Conservation (phyloP, 1,284 basidiomycete genomes). For the Austropuccinia psidii region DNA sequence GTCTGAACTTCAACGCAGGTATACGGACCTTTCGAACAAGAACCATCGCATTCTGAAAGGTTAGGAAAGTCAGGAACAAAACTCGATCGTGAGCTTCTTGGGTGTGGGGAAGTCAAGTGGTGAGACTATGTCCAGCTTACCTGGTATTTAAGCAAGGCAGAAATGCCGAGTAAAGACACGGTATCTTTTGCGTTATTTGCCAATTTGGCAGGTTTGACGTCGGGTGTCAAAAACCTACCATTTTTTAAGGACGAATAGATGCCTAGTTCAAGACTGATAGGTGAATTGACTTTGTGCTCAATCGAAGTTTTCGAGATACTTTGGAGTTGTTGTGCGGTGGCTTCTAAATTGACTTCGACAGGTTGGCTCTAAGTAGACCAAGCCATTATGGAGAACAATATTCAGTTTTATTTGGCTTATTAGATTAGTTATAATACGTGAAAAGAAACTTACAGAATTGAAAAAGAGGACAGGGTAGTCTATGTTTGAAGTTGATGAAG, state of each 20-base stretch:
- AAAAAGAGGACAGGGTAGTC: constrained; percentile 11
- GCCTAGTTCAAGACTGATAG: constrained; percentile 31
- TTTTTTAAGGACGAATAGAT: constrained; percentile 21
- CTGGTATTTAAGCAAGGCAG: constrained; percentile 22
- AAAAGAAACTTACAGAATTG: constrained; percentile 21
- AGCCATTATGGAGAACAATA: background rate
- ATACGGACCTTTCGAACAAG: constrained; percentile 24
- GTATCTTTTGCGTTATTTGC: constrained; percentile 13
- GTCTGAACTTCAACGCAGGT: background rate
- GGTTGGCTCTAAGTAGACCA: constrained; percentile 11
- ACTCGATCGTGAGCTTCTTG: background rate
- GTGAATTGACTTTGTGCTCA: constrained; percentile 22
- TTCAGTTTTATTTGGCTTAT: background rate
- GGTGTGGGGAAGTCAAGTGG: background rate
- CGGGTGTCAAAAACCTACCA: constrained; percentile 6
- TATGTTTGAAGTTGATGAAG: background rate
- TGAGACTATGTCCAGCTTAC: background rate
- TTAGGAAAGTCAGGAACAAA: background rate
- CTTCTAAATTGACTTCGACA: constrained; percentile 21
- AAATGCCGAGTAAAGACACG: constrained; percentile 5
- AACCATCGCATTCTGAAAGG: constrained; percentile 30
- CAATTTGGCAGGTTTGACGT: constrained; percentile 7
- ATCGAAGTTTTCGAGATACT: constrained; percentile 4
- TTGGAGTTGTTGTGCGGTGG: constrained; percentile 5
- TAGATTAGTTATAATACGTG: background rate